phyloP scores from a whole-genome alignment of 176 grass and related monocot genomes.

The bread wheat (Triticum aestivum) region IWGSC_CS_RefSeq_v2.1 NC_057811.1:171291239-171291738 shows the following conservation, averaged over 20 bases:
- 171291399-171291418: constrained; percentile 33
- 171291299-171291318: constrained; percentile 41
- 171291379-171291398: constrained; percentile 39
- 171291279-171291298: constrained; percentile 91
- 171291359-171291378: constrained; percentile 94
- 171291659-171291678: too few relatives aligned
- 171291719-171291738: too few relatives aligned
- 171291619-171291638: too few relatives aligned
- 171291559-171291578: constrained; percentile 8
- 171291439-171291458: constrained; percentile 2
- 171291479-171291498: constrained; percentile 16
- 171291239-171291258: constrained; percentile 51
- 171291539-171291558: constrained; percentile 52
- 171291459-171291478: neutral
- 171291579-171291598: too few relatives aligned
- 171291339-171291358: constrained; percentile 89
- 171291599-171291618: too few relatives aligned
- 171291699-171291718: too few relatives aligned
- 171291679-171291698: too few relatives aligned
- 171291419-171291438: neutral
- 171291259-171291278: constrained; percentile 72
- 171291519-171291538: constrained; percentile 8
- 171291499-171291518: constrained; percentile 48
- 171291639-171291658: too few relatives aligned
- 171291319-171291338: constrained; percentile 69